Evolutionary conservation across 768 basidiomycete genomes (phyloP).

Genomic region (Ramaria rubella): DNA sequence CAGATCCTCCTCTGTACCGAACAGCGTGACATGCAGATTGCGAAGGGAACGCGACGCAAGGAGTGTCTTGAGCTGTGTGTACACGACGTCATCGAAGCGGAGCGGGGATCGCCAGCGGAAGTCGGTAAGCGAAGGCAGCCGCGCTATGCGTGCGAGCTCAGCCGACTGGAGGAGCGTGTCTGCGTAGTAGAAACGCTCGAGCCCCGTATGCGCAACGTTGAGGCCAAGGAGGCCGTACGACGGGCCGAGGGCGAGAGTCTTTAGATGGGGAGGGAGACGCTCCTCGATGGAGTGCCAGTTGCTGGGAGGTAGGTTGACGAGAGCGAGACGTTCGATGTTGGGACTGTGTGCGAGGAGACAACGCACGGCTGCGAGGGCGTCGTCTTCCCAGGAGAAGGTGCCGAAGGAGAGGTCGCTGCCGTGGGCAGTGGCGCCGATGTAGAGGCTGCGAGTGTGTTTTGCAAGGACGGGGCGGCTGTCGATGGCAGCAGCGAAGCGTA

Average conservation of each 20-base stretch:
- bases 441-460: constrained; percentile 1
- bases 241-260: constrained; percentile 6
- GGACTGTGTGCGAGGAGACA: background rate
- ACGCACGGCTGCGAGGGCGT: background rate
- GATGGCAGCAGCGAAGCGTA: background rate
- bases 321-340: constrained; percentile 5
- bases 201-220: background rate
- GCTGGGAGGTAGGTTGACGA: constrained; percentile 4
- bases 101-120: constrained; percentile 8
- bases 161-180: constrained; percentile 7
- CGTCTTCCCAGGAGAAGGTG: background rate
- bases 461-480: background rate
- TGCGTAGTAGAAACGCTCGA: constrained; percentile 6
- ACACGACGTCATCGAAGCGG: constrained; percentile 9
- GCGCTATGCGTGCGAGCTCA: constrained; percentile 1
- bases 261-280: constrained; percentile 1
- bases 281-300: constrained; percentile 3
- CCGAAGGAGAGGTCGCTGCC: background rate
- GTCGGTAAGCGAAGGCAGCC: constrained; percentile 1
- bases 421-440: constrained; percentile 1
- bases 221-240: constrained; percentile 2
- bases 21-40: constrained; percentile 3
- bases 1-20: background rate
- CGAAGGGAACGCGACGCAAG: background rate
- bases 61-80: constrained; percentile 4